Evolutionary conservation across 2,329 filamentous ascomycete species (phyloP), one percentile per base, ranked within the genome.

Genomic region (Talaromyces sp.): DNA sequence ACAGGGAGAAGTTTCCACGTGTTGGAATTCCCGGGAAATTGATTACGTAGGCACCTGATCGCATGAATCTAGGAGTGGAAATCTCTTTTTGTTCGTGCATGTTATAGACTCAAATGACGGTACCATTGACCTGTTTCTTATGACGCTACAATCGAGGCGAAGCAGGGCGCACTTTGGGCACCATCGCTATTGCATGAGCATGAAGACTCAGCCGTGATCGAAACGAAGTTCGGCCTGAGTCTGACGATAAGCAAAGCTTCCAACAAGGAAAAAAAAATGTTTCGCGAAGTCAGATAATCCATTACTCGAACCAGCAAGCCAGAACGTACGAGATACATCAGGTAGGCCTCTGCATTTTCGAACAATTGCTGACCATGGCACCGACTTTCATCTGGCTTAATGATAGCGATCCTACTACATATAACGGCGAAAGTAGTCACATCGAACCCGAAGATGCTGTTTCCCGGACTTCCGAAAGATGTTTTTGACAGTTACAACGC

Each of bases 281-380:
- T 50, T 3, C 14, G n/a, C 18, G n/a, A 37, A 31, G 12, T 18
- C 54, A 5, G 35, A 54, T 31, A 28, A 31, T 5, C 33, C 35
- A 2, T 7, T 25, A 2, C 21, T 40, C 3, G 46, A 18, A 14
- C 1, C 31, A 14, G 18, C 35, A 18, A 40, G 33, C 16, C 18
- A 52, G 21, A 16, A 18, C 2, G 12, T 8, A 12, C 44, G 16
- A 28, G n/a, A 11, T 23, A 14, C 18, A 12, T 2, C 18, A 59
- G 28, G 1, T 28, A n/a, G 6, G 11, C 56, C 52, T n/a, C 63
- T 59, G 1, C 65, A 67, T 44, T 69, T 67, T 25, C 64, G 65
- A 9, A 69, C 68, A 14, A 64, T 66, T 37, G 48, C 67, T 9
- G 69, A 69, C 21, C 67, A 65, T 35, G 64, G 65, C 21, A 66